Evolutionary conservation across 345 rosid genomes (phyloP).

Genomic region (Eucalyptus grandis): DNA sequence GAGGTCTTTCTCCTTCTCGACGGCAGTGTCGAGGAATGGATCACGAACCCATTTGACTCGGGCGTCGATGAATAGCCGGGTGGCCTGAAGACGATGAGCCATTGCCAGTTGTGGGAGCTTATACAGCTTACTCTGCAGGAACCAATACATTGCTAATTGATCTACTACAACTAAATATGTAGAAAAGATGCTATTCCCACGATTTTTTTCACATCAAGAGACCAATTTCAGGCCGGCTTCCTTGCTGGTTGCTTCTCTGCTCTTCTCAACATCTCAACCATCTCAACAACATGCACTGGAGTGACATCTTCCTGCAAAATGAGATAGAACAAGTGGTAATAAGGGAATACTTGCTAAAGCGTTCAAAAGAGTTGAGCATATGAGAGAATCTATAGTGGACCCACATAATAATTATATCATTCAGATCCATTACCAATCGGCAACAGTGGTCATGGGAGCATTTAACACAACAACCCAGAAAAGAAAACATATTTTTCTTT

Average conservation of each 20-base stretch:
- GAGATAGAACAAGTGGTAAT: neutral
- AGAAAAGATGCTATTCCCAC: neutral
- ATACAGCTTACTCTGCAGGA: neutral
- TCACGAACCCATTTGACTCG: conserved; percentile 70
- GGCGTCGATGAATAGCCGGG: conserved; percentile 50
- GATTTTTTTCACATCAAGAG: neutral
- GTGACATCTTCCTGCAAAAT: conserved; percentile 22
- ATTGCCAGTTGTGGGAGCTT: neutral
- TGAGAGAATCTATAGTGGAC: conserved; percentile 6
- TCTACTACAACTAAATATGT: neutral
- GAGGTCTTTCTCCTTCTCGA: conserved; percentile 50
- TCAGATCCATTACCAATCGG: conserved; percentile 91
- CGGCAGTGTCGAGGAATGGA: conserved; percentile 37
- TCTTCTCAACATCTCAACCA: conserved; percentile 18
- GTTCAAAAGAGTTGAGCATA: neutral
- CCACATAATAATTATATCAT: conserved; percentile 83
- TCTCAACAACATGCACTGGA: conserved; percentile 25
- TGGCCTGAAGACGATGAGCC: neutral
- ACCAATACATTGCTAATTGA: neutral
- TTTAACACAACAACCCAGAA: neutral
- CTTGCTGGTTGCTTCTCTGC: conserved; percentile 22
- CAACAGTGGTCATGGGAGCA: conserved; percentile 49
- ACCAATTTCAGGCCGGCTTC: neutral
- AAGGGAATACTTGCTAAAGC: neutral
- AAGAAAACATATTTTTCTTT: neutral